Conservation (phyloP, 179 eudicot species). For the Drosera spatulata region DNA sequence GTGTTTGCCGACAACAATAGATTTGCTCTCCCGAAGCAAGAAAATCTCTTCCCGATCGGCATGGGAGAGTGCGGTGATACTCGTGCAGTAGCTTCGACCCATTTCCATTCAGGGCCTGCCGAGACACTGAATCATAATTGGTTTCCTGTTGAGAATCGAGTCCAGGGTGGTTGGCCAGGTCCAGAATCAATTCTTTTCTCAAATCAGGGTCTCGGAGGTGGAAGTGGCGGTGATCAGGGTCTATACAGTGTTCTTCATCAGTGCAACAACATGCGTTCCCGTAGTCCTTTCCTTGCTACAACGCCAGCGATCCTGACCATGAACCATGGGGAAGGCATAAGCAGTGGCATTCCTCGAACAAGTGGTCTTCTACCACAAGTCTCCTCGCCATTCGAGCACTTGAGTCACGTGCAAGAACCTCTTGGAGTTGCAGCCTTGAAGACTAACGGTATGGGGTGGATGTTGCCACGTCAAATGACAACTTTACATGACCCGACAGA, state of each 20-base stretch:
- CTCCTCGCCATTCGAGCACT: slow-evolving; percentile 37
- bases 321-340: slow-evolving; percentile 28
- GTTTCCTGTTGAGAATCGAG: slow-evolving; percentile 31
- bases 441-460: slow-evolving; percentile 41
- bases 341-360: slow-evolving; percentile 31
- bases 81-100: slow-evolving; percentile 29
- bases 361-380: slow-evolving; percentile 30
- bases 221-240: slow-evolving; percentile 54
- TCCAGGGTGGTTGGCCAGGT: slow-evolving; percentile 42
- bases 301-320: slow-evolving; percentile 28
- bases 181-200: slow-evolving; percentile 29
- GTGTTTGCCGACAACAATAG: slow-evolving; percentile 37
- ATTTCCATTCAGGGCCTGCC: slow-evolving; percentile 28
- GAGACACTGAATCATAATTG: slow-evolving; percentile 38
- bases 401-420: slow-evolving; percentile 36
- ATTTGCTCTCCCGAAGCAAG: slow-evolving; percentile 37
- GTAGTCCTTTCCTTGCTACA: slow-evolving; percentile 26
- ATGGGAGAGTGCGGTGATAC: slow-evolving; percentile 45
- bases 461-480: slow-evolving; percentile 29
- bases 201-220: slow-evolving; percentile 27
- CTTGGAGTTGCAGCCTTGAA: slow-evolving; percentile 16
- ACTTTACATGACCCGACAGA: slow-evolving; percentile 36
- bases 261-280: slow-evolving; percentile 34
- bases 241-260: slow-evolving; percentile 56
- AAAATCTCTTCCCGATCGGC: slow-evolving; percentile 31